These are phyloP conservation scores for Aureobasidium pullulans DNA, from an alignment of 2,329 filamentous ascomycete species.

Conservation along the genomic window DNA sequence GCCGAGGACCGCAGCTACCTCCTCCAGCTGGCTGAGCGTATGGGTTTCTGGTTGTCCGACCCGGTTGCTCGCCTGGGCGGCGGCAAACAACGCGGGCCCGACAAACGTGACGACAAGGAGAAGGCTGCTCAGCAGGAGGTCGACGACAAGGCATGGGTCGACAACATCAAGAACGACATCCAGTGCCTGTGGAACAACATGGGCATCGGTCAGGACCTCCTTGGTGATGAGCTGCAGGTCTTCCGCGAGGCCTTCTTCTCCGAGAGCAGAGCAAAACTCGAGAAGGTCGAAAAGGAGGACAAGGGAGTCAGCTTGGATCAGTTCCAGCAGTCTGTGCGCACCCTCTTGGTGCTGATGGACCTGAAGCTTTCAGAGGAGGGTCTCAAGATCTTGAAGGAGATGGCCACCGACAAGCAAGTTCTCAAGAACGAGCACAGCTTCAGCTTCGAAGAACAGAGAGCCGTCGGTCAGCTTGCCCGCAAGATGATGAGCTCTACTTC, in stretches of 20 bases:
- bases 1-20: not conserved
- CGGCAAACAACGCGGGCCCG: not conserved
- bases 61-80: not conserved
- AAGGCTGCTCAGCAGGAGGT: not conserved
- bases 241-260: not conserved
- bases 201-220: not conserved
- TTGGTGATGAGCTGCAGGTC: not conserved
- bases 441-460: not conserved
- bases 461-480: not conserved
- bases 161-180: not conserved
- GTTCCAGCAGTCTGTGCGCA: not conserved
- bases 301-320: not conserved
- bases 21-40: not conserved
- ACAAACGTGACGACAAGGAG: not conserved
- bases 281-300: not conserved
- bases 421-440: not conserved
- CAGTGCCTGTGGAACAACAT: not conserved
- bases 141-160: not conserved
- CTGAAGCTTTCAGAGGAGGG: not conserved
- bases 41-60: not conserved
- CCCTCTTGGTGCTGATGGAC: not conserved
- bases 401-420: constrained; percentile 3
- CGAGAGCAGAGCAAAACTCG: not conserved
- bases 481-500: not conserved
- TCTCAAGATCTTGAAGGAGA: not conserved